phyloP scores from a whole-genome alignment of 2,329 filamentous ascomycete species.

The Aaosphaeria pasadenensis region DNA sequence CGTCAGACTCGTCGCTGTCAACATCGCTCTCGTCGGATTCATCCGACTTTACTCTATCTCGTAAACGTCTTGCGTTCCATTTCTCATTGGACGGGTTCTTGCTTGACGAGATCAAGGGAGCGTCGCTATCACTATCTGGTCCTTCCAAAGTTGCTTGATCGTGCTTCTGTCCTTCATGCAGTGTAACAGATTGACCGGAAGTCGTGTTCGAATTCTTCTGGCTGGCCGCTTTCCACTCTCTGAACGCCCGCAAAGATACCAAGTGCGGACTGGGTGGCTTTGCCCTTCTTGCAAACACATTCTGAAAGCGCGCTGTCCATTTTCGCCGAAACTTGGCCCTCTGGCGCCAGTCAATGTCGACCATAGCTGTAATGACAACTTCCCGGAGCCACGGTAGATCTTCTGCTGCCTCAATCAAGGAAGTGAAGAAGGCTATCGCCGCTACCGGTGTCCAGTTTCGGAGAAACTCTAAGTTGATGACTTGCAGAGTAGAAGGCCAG shows the following conservation, averaged over 20 bases:
- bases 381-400: constrained; percentile 65
- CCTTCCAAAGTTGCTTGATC: constrained; percentile 1
- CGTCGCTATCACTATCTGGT: constrained; percentile 24
- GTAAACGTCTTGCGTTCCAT: constrained; percentile 29
- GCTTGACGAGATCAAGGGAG: constrained; percentile 16
- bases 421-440: constrained; percentile 75
- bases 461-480: constrained; percentile 73
- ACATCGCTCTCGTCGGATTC: constrained; percentile 17
- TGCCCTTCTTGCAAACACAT: constrained; percentile 59
- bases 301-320: constrained; percentile 70
- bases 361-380: constrained; percentile 66
- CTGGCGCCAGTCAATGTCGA: constrained; percentile 77
- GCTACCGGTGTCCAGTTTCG: constrained; percentile 69
- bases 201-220: neutral
- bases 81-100: constrained; percentile 18
- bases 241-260: constrained; percentile 42
- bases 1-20: constrained; percentile 4
- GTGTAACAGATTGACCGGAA: constrained; percentile 17
- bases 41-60: constrained; percentile 28
- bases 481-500: constrained; percentile 72
- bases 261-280: constrained; percentile 44
- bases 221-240: constrained; percentile 29
- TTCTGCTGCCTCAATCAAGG: constrained; percentile 69
- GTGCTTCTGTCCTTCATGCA: constrained; percentile 17
- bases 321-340: constrained; percentile 74